Evolutionary conservation across 805 yeast species (phyloP).

Genomic region (Lipomyces yamadae): DNA sequence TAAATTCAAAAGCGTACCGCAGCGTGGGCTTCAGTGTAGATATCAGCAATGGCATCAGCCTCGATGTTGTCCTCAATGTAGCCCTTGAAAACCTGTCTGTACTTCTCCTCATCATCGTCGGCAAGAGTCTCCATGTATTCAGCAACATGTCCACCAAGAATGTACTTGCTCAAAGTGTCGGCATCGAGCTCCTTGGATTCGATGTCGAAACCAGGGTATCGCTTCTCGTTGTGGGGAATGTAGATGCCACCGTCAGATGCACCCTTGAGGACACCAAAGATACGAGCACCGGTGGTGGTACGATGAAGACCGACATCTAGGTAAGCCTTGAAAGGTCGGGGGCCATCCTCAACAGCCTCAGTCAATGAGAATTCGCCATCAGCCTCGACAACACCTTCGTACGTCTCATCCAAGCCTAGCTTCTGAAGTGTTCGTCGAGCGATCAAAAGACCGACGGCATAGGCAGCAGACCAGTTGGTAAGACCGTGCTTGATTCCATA

Average conservation of each 20-base stretch:
- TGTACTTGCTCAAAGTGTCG: slow-evolving; percentile 96
- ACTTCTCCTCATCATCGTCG: slow-evolving; percentile 99
- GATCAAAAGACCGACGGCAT: slow-evolving; percentile 96
- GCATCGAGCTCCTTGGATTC: slow-evolving; percentile 98
- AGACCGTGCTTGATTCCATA: slow-evolving; percentile 98
- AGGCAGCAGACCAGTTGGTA: slow-evolving; percentile 99
- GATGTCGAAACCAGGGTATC: slow-evolving; percentile 99
- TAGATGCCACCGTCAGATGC: slow-evolving; percentile 99
- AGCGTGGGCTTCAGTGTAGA: slow-evolving; percentile 93
- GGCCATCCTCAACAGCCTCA: slow-evolving; percentile 99
- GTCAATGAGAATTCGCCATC: slow-evolving; percentile 99
- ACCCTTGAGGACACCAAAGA: slow-evolving; percentile 99
- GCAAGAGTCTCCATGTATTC: slow-evolving; percentile 99
- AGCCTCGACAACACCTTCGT: slow-evolving; percentile 98
- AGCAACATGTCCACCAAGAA: slow-evolving; percentile 99
- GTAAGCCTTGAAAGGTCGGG: slow-evolving; percentile 99
- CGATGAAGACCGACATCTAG: slow-evolving; percentile 99
- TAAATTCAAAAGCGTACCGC: slow-evolving; percentile 43
- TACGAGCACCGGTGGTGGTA: slow-evolving; percentile 99
- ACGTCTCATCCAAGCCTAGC: slow-evolving; percentile 97
- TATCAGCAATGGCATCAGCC: slow-evolving; percentile 94
- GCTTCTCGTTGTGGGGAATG: slow-evolving; percentile 99
- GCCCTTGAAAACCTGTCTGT: slow-evolving; percentile 92
- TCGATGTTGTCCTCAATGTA: slow-evolving; percentile 97
- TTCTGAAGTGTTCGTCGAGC: slow-evolving; percentile 99